Evolutionary conservation across 164 flowering plant genomes (phyloP).

Genomic region (Tetracentron sinense): DNA sequence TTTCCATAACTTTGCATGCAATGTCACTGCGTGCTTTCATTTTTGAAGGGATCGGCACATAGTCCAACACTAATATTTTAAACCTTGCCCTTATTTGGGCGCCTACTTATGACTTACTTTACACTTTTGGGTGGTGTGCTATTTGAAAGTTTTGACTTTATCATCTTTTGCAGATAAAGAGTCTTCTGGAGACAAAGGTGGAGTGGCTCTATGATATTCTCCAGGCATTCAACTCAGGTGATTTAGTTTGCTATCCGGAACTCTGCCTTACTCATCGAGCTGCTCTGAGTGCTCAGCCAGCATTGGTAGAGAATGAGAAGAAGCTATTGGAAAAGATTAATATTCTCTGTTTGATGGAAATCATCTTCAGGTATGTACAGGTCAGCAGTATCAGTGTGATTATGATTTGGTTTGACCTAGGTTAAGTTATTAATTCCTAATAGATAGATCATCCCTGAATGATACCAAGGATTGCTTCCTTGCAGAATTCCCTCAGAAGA

Average conservation of each 20-base stretch:
- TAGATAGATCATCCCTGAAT: neutral
- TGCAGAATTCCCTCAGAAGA: slow-evolving; percentile 91
- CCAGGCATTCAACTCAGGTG: slow-evolving; percentile 85
- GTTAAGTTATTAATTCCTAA: neutral
- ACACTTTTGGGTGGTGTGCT: neutral
- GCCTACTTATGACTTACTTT: too few relatives aligned
- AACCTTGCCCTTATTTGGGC: too few relatives aligned
- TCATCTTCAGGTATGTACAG: slow-evolving; percentile 72
- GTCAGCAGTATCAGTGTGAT: neutral
- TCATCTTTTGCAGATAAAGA: slow-evolving; percentile 51
- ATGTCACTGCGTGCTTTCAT: too few relatives aligned
- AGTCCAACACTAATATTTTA: too few relatives aligned
- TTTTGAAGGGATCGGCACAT: too few relatives aligned
- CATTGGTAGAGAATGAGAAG: slow-evolving; percentile 75
- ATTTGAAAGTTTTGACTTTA: neutral
- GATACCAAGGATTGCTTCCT: slow-evolving; percentile 3
- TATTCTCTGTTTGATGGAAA: slow-evolving; percentile 96
- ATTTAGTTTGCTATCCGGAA: slow-evolving; percentile 83
- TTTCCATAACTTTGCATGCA: too few relatives aligned
- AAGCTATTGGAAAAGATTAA: slow-evolving; percentile 86
- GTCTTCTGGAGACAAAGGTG: slow-evolving; percentile 72
- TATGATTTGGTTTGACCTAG: neutral
- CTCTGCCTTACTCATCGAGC: slow-evolving; percentile 78
- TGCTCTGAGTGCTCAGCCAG: slow-evolving; percentile 82
- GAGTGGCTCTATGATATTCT: slow-evolving; percentile 92